These are phyloP conservation scores for Spiraea crenata DNA, from an alignment of 331 rosid genomes.

Conservation along the genomic window DNA sequence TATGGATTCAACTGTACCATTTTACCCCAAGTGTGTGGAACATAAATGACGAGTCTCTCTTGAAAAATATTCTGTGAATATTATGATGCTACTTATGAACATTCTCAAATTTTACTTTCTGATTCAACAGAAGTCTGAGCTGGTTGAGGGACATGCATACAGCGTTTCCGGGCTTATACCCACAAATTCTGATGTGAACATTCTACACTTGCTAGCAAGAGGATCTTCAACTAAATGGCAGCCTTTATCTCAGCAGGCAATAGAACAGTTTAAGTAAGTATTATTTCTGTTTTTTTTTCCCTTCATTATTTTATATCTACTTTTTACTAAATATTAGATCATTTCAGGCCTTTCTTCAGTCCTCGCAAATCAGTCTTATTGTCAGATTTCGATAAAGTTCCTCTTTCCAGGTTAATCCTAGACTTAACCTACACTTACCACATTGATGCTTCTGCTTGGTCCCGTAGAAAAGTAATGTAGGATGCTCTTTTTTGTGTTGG, in stretches of 20 bases:
- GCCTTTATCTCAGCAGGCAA: slow-evolving; percentile 52
- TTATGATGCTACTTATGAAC: not conserved
- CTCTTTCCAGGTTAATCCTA: slow-evolving; percentile 60
- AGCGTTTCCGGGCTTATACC: slow-evolving; percentile 70
- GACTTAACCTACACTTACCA: slow-evolving; percentile 6
- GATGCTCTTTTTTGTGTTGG: not conserved
- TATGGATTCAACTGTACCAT: not conserved
- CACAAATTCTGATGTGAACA: slow-evolving; percentile 47
- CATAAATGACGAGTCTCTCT: not conserved
- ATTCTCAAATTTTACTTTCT: slow-evolving; percentile 9
- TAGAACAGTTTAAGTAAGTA: slow-evolving; percentile 58
- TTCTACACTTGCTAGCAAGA: slow-evolving; percentile 60
- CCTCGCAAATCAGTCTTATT: slow-evolving; percentile 49
- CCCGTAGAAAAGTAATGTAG: not conserved
- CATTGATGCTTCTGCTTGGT: slow-evolving; percentile 15
- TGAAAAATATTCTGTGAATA: not conserved
- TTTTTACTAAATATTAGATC: not conserved
- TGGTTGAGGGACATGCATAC: slow-evolving; percentile 85
- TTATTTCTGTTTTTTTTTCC: slow-evolving; percentile 11
- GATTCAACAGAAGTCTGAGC: slow-evolving; percentile 58
- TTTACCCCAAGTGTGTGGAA: not conserved
- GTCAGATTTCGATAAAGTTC: slow-evolving; percentile 63
- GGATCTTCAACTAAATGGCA: slow-evolving; percentile 75
- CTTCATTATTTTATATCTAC: slow-evolving; percentile 4
- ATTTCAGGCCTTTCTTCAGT: slow-evolving; percentile 59